Conservation (phyloP, 768 basidiomycete species). For the Pleurotus eryngii region DNA sequence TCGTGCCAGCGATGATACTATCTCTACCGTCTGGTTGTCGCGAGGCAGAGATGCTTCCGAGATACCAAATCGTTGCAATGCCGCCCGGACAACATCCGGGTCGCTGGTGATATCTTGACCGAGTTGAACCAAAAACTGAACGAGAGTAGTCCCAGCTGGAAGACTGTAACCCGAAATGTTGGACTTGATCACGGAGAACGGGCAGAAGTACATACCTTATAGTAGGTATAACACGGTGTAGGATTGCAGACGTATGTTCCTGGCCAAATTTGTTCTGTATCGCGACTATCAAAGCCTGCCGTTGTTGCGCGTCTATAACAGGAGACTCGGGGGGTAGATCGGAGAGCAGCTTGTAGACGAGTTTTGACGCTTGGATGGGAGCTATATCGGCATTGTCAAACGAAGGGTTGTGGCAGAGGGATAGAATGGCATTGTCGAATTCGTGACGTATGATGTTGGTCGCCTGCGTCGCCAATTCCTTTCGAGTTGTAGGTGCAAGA, state of each 20-base stretch:
- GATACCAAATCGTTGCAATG: conserved; percentile 74
- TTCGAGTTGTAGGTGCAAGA: conserved; percentile 53
- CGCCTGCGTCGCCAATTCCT: conserved; percentile 63
- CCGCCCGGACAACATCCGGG: conserved; percentile 61
- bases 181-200: not conserved
- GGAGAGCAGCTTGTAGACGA: conserved; percentile 77
- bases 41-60: conserved; percentile 68
- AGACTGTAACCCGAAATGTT: conserved; percentile 40
- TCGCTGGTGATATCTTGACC: conserved; percentile 80
- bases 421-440: conserved; percentile 74
- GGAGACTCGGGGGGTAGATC: conserved; percentile 69
- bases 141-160: conserved; percentile 61
- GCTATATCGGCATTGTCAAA: conserved; percentile 81
- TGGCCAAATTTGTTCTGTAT: conserved; percentile 78
- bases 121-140: conserved; percentile 73
- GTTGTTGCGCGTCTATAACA: conserved; percentile 66
- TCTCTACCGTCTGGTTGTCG: conserved; percentile 68
- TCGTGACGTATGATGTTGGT: conserved; percentile 66
- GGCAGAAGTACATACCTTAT: conserved; percentile 49
- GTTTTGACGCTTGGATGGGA: conserved; percentile 69
- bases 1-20: conserved; percentile 63
- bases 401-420: conserved; percentile 75
- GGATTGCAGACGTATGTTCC: conserved; percentile 69
- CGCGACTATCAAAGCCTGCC: conserved; percentile 71
- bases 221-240: conserved; percentile 71